These are phyloP conservation scores for Pseudogymnoascus sp. DNA, from an alignment of 2,329 filamentous ascomycete species.

Conservation along the genomic window DNA sequence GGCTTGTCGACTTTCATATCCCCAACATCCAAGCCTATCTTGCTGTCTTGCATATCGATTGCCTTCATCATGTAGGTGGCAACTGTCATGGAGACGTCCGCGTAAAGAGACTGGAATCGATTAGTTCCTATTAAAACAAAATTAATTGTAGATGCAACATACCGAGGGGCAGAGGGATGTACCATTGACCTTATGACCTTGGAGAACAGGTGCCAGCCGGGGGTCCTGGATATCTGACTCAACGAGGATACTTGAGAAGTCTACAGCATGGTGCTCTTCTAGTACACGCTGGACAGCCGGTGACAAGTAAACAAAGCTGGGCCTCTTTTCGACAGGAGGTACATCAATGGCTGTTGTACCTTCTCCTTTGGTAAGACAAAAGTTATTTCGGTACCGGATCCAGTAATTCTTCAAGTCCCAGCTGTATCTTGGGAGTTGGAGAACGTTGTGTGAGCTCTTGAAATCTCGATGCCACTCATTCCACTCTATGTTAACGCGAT, in stretches of 20 bases:
- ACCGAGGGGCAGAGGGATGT: constrained; percentile 37
- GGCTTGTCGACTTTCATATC: constrained; percentile 47
- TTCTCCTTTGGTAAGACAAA: constrained; percentile 52
- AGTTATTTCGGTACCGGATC: constrained; percentile 42
- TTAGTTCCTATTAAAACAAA: background rate
- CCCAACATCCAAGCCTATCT: constrained; percentile 37
- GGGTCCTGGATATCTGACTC: constrained; percentile 39
- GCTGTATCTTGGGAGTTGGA: constrained; percentile 49
- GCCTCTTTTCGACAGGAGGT: constrained; percentile 22
- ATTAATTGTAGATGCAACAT: background rate
- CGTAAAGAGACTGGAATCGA: constrained; percentile 38
- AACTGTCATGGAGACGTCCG: constrained; percentile 50
- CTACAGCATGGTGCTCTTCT: constrained; percentile 41
- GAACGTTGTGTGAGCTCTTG: constrained; percentile 41
- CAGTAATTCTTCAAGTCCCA: constrained; percentile 54
- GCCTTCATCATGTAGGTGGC: constrained; percentile 45
- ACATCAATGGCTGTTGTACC: constrained; percentile 33
- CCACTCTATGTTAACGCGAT: constrained; percentile 46
- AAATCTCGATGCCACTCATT: constrained; percentile 49
- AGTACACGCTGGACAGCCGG: constrained; percentile 44
- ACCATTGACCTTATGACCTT: constrained; percentile 50
- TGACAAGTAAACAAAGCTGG: constrained; percentile 37
- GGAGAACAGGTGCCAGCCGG: constrained; percentile 33
- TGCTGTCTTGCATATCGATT: constrained; percentile 12
- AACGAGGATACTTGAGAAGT: constrained; percentile 41